Base-by-base conservation (phyloP, 768 basidiomycete genomes). In the Termitomyces sp. region DNA sequence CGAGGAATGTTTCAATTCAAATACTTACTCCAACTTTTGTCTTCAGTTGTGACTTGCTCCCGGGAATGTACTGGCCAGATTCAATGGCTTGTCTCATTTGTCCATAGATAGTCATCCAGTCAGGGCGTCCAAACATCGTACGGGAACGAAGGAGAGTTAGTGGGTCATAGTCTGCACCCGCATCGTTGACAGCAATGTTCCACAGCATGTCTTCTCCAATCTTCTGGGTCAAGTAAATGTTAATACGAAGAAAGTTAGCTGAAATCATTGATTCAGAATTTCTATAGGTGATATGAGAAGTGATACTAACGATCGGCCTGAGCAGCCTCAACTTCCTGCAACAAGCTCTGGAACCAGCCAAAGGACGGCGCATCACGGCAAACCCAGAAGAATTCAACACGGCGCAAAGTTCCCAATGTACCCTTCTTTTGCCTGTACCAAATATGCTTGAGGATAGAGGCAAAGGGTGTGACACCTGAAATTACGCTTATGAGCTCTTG, bases 311-410 rank as follows among this genome's bases (percentile, higher is more conserved):
- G 90, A 78, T 95, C 91, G 36, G 86, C 85, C 68, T 95, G 93
- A 45, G 91, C 89, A 49, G 84, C 85, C 70, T 97, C 95, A 46
- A 97, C 87, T 69, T 94, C 88, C 67, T 89, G 88, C 59, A 97
- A 79, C 53, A 97, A 75, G 60, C 82, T 86, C 71, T 95, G 92
- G 83, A 98, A 96, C 95, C 95, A 97, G 65, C 93, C 94, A 67
- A 97, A 94, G n/a, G 91, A 91, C n/a, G 92, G 92, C n/a, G 90
- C 86, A 64, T 95, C 91, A 69, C 91, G 88, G 70, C 88, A 91
- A 62, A 93, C 83, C 95, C 94, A 96, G 76, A 96, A 91, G 73
- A 96, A 95, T 65, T 96, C 93, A 57, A 97, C 95, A 43, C 90
- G 85, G 53, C 88, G 86, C 56, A 98, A 85, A 32, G 86, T 82